Evolutionary conservation across 148 eudicot species (phyloP).

Genomic region (Cornus controversa): DNA sequence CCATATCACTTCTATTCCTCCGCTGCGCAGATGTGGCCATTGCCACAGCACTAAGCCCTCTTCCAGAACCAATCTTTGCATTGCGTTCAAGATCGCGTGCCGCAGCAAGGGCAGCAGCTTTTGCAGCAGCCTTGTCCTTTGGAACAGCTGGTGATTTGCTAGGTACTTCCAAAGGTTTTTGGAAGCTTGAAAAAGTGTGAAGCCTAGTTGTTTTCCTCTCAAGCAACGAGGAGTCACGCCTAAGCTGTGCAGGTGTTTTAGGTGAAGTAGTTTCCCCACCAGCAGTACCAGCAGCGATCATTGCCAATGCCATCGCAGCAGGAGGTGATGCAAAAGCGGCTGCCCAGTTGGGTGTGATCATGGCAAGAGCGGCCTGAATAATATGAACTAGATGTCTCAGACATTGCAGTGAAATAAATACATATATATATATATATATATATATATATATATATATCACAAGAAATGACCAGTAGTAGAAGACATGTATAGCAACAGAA

Average conservation of each 20-base stretch:
- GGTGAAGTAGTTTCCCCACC: constrained; percentile 87
- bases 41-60: constrained; percentile 99
- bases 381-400: not conserved
- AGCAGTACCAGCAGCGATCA: constrained; percentile 99
- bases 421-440: too few relatives aligned
- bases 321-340: constrained; percentile 99
- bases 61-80: constrained; percentile 97
- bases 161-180: constrained; percentile 59
- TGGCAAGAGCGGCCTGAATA: constrained; percentile 91
- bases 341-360: constrained; percentile 96
- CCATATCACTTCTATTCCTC: constrained; percentile 77
- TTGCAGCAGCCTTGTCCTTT: constrained; percentile 96
- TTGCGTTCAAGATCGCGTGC: constrained; percentile 98
- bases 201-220: constrained; percentile 81
- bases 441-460: too few relatives aligned
- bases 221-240: constrained; percentile 77
- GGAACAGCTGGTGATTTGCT: constrained; percentile 52
- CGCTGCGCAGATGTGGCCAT: constrained; percentile 98
- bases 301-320: constrained; percentile 96
- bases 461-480: not conserved
- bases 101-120: constrained; percentile 97
- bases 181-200: constrained; percentile 93
- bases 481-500: not conserved
- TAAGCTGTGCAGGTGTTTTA: constrained; percentile 60
- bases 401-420: not conserved